These are phyloP conservation scores for Gracilariopsis chorda DNA, from an alignment of 23 red algal genomes.

Conservation along the genomic window DNA sequence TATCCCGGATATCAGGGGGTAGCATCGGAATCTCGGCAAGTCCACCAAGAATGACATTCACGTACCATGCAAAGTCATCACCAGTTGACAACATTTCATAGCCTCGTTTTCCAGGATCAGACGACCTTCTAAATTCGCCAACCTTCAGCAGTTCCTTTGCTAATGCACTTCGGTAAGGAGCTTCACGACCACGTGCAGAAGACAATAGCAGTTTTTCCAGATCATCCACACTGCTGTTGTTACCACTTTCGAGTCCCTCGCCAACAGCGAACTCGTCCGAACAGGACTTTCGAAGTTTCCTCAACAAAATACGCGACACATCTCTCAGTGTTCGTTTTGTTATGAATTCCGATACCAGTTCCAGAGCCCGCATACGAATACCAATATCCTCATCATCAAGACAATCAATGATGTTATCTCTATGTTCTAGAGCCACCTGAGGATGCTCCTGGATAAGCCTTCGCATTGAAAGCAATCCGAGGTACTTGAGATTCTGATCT, in stretches of 20 bases:
- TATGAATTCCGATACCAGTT: constrained; percentile 71
- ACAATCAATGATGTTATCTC: constrained; percentile 80
- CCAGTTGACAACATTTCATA: constrained; percentile 58
- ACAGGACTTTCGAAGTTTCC: constrained; percentile 46
- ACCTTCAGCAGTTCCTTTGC: constrained; percentile 46
- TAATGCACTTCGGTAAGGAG: constrained; percentile 52
- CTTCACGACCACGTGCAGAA: constrained; percentile 24
- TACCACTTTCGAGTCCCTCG: not conserved
- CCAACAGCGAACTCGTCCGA: not conserved
- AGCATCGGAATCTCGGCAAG: constrained; percentile 63
- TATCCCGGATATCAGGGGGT: constrained; percentile 29
- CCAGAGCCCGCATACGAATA: constrained; percentile 87
- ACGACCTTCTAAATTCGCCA: constrained; percentile 34
- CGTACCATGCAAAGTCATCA: constrained; percentile 88
- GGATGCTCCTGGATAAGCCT: constrained; percentile 58
- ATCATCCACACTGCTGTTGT: not conserved
- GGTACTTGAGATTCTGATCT: constrained; percentile 98
- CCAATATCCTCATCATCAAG: constrained; percentile 87
- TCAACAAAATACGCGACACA: constrained; percentile 53
- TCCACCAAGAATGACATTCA: constrained; percentile 61
- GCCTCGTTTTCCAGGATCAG: constrained; percentile 18
- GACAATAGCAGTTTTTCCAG: not conserved
- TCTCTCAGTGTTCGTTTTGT: constrained; percentile 59
- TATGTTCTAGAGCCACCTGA: constrained; percentile 57
- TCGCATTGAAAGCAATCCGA: constrained; percentile 79